phyloP scores from a whole-genome alignment of 2,329 filamentous ascomycete genomes.

The Chalaropsis ovoidea region DNA sequence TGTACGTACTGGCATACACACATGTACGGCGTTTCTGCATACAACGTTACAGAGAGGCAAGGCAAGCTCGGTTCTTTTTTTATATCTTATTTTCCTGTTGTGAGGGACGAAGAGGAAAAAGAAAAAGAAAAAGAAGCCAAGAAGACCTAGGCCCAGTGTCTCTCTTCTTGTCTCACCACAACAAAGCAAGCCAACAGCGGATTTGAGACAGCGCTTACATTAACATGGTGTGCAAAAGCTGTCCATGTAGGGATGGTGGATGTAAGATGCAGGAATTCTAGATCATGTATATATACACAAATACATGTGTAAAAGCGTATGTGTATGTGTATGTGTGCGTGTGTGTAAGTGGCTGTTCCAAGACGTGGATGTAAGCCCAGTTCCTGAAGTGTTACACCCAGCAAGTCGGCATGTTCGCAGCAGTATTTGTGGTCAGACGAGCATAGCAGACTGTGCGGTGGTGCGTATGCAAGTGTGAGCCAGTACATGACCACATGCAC shows the following conservation, averaged over 20 bases:
- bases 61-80: not conserved
- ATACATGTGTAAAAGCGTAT: not conserved
- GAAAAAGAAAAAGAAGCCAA: not conserved
- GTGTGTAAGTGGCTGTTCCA: no score
- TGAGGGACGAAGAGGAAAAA: not conserved
- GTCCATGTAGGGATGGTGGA: not conserved
- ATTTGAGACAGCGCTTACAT: not conserved
- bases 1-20: not conserved
- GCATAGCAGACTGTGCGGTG: not conserved
- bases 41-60: not conserved
- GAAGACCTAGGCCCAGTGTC: not conserved
- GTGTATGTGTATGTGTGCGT: no score
- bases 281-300: not conserved
- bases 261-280: slow-evolving; percentile 3
- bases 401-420: no score
- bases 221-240: not conserved
- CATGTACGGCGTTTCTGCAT: not conserved
- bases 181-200: not conserved
- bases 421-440: not conserved
- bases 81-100: not conserved
- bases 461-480: no score
- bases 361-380: no score
- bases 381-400: no score
- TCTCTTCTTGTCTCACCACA: no score
- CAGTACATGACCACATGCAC: not conserved